These are phyloP conservation scores for Penicillium vulpinum DNA, from an alignment of 2,329 filamentous ascomycete genomes.

Conservation along the genomic window DNA sequence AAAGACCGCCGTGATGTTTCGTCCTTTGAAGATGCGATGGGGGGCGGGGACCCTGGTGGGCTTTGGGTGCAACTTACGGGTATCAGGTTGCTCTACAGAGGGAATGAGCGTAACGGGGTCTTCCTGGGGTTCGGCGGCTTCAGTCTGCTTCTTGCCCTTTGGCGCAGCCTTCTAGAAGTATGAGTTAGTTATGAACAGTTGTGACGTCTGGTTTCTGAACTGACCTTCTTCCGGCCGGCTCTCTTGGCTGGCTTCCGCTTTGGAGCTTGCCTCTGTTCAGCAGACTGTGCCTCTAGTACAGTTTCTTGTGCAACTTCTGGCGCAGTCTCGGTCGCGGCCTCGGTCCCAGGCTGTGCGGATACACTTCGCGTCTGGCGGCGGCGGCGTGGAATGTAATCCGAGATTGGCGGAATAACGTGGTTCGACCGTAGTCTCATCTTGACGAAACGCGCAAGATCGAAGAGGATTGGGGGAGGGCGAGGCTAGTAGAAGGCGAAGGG, in stretches of 20 bases:
- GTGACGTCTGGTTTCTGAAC: neutral
- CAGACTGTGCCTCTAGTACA: conserved; percentile 1
- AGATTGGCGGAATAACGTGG: conserved; percentile 36
- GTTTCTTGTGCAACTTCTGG: neutral
- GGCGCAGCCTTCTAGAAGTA: neutral
- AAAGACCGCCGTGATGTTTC: neutral
- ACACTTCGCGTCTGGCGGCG: conserved; percentile 20
- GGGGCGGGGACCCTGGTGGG: neutral
- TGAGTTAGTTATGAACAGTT: neutral
- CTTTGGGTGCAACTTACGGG: neutral
- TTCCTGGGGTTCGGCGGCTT: neutral
- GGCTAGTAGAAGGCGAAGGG: neutral
- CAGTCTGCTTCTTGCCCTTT: neutral
- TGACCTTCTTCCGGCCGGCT: conserved; percentile 1
- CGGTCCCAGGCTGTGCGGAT: conserved; percentile 16
- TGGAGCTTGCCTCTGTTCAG: conserved; percentile 3
- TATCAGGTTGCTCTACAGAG: neutral
- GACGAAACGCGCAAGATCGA: conserved; percentile 6
- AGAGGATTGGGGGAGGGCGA: neutral
- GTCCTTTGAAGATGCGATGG: neutral
- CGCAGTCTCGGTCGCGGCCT: conserved; percentile 1
- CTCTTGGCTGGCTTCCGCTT: conserved; percentile 2
- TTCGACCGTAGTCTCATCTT: conserved; percentile 44
- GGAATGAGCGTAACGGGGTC: neutral
- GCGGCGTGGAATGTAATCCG: conserved; percentile 12